Conservation (phyloP, 129 eudicot species). For the Mikania micrantha region DNA sequence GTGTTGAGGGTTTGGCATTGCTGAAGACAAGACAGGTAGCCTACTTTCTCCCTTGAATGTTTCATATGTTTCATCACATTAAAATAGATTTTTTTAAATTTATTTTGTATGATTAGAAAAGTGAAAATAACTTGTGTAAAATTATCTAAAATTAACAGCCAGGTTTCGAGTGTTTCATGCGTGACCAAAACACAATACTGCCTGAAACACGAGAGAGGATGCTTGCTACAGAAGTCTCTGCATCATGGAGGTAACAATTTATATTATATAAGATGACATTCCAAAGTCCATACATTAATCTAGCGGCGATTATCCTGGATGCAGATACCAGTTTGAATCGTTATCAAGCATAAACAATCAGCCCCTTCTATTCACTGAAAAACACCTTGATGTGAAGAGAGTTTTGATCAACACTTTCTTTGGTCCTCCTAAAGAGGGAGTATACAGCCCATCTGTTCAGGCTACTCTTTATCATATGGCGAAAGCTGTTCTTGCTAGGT, state of each 20-base stretch:
- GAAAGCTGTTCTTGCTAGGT: conserved; percentile 87
- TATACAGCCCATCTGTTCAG: conserved; percentile 98
- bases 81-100: not conserved
- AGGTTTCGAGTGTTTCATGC: conserved; percentile 87
- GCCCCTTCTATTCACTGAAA: conserved; percentile 55
- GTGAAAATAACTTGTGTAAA: conserved; percentile 4
- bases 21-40: conserved; percentile 90
- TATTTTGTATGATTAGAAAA: not conserved
- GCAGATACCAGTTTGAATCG: conserved; percentile 72
- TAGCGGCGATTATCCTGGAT: not conserved
- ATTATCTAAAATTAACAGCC: conserved; percentile 49
- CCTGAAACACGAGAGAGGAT: conserved; percentile 93
- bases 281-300: not conserved
- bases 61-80: not conserved
- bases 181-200: conserved; percentile 82
- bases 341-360: conserved; percentile 45
- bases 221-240: conserved; percentile 93
- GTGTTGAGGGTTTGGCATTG: conserved; percentile 76
- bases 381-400: conserved; percentile 58
- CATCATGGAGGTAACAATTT: conserved; percentile 73
- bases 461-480: conserved; percentile 88
- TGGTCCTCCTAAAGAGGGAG: conserved; percentile 83
- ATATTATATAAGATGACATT: not conserved
- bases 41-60: conserved; percentile 5
- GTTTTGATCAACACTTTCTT: conserved; percentile 68